These are phyloP conservation scores for Cystobasidium pallidum DNA, from an alignment of 1,284 basidiomycete genomes.

Conservation along the genomic window DNA sequence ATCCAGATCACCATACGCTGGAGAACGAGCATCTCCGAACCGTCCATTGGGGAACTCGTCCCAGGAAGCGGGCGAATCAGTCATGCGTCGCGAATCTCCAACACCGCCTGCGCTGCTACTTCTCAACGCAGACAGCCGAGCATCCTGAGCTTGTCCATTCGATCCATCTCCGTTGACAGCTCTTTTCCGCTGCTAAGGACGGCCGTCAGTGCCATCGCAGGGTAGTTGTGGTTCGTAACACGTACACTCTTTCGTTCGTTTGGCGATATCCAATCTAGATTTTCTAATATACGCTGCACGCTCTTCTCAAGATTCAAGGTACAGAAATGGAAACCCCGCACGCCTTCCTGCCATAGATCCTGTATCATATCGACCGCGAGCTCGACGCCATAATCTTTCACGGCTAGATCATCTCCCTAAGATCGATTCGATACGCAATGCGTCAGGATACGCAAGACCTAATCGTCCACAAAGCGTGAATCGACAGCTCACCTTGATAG, in stretches of 20 bases:
- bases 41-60: constrained; percentile 99
- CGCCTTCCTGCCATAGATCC: constrained; percentile 62
- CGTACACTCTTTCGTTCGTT: constrained; percentile 52
- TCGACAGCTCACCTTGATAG: constrained; percentile 68
- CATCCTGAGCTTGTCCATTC: constrained; percentile 23
- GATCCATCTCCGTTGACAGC: constrained; percentile 3
- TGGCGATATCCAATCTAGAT: constrained; percentile 66
- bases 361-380: constrained; percentile 56
- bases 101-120: constrained; percentile 7
- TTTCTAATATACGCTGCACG: constrained; percentile 82
- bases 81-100: constrained; percentile 17
- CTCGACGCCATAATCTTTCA: constrained; percentile 58
- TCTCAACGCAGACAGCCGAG: constrained; percentile 18
- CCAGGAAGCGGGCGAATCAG: constrained; percentile 63
- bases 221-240: too few species aligned
- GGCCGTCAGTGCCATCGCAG: too few species aligned
- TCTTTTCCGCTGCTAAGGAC: constrained; percentile 3
- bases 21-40: constrained; percentile 83
- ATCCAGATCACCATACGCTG: constrained; percentile 93
- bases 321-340: constrained; percentile 89
- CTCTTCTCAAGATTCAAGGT: constrained; percentile 98
- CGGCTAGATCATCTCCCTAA: constrained; percentile 53
- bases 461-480: background rate
- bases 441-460: background rate
- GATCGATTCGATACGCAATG: background rate